These are phyloP conservation scores for Tuber umbilicatum DNA, from an alignment of 495 filamentous ascomycete genomes.

Conservation along the genomic window DNA sequence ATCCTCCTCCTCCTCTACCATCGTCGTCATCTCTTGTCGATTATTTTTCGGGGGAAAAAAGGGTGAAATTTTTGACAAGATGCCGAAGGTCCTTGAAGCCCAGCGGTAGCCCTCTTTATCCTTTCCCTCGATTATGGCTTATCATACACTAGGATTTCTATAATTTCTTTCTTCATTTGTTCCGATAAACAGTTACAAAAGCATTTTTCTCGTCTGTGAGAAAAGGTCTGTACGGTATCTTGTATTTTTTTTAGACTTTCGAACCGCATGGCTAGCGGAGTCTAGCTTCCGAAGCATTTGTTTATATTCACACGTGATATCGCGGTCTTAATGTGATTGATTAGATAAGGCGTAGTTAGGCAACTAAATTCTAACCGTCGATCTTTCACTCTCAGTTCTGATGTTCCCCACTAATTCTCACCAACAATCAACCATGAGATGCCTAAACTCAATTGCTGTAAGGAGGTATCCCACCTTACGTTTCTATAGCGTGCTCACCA, in stretches of 20 bases:
- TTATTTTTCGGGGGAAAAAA: constrained; percentile 2
- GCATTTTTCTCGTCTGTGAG: constrained; percentile 1
- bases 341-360: neutral
- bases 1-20: neutral
- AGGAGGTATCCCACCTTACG: neutral
- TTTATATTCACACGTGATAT: neutral
- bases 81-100: neutral
- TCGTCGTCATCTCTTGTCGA: neutral
- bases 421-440: neutral
- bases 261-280: neutral
- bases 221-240: constrained; percentile 1
- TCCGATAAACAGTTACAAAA: neutral
- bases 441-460: constrained; percentile 1
- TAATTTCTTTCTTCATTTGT: neutral
- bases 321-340: neutral
- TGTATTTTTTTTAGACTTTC: constrained; percentile 6
- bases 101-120: neutral
- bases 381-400: neutral
- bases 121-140: neutral
- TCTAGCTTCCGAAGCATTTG: neutral
- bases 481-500: neutral
- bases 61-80: neutral
- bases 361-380: neutral
- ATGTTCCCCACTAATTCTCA: neutral
- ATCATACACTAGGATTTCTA: neutral